Evolutionary conservation across 176 grass and related monocot species (phyloP).

Genomic region (Oryza punctata): DNA sequence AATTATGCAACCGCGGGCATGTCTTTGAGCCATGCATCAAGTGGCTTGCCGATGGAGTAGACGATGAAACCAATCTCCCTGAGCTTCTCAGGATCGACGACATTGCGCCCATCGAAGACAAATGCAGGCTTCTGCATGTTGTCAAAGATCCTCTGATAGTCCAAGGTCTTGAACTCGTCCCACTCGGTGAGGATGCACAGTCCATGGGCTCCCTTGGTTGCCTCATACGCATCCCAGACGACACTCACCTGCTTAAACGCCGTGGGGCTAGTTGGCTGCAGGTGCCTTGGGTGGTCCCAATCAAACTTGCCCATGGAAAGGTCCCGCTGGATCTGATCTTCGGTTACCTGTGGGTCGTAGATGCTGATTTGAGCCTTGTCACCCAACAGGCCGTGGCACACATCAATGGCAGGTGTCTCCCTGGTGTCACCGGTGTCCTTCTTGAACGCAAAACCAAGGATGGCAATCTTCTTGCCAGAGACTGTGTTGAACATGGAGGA

Average conservation of each 20-base stretch:
- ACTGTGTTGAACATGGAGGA: slow-evolving; percentile 36
- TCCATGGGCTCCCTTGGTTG: slow-evolving; percentile 38
- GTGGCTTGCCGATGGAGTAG: slow-evolving; percentile 18
- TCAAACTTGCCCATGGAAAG: slow-evolving; percentile 83
- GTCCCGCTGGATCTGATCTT: slow-evolving; percentile 85
- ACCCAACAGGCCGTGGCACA: slow-evolving; percentile 71
- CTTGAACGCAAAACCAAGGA: slow-evolving; percentile 61
- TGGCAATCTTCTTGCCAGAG: slow-evolving; percentile 22
- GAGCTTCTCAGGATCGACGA: slow-evolving; percentile 14
- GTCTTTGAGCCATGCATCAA: slow-evolving; percentile 24
- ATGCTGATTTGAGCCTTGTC: slow-evolving; percentile 85
- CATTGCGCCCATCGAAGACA: slow-evolving; percentile 54
- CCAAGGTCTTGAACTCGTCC: slow-evolving; percentile 52
- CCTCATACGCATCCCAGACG: slow-evolving; percentile 39
- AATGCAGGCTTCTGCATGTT: slow-evolving; percentile 61
- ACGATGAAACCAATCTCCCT: slow-evolving; percentile 25
- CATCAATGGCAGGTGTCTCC: slow-evolving; percentile 81
- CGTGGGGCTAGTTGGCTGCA: slow-evolving; percentile 70
- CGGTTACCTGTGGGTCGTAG: slow-evolving; percentile 80
- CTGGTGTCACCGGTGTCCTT: slow-evolving; percentile 90
- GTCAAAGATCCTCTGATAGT: slow-evolving; percentile 53
- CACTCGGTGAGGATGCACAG: slow-evolving; percentile 58
- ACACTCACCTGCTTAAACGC: slow-evolving; percentile 46
- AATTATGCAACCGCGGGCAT: slow-evolving; percentile 7
- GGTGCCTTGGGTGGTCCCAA: slow-evolving; percentile 88